Percentiles rank a stretch among this genome's conserved stretches.
phyloP scores from a whole-genome alignment of 1,284 basidiomycete species.

The Moesziomyces aphidis region DNA sequence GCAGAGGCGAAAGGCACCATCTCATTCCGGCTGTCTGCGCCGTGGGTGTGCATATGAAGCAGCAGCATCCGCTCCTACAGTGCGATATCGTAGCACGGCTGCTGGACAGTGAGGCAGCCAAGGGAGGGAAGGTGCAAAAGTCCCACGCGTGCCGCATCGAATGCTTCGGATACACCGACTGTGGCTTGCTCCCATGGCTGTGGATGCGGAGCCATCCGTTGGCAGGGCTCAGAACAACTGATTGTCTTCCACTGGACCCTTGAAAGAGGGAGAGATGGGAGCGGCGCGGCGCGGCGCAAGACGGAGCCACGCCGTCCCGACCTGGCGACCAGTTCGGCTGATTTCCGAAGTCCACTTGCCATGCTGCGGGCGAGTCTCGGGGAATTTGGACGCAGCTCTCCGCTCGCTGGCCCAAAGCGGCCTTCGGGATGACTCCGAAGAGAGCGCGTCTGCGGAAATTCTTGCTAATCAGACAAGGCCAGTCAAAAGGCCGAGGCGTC shows the following conservation, averaged over 20 bases:
- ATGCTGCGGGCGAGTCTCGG: slow-evolving; percentile 6
- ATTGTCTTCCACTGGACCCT: slow-evolving; percentile 4
- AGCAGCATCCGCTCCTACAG: no score
- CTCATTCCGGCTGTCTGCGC: no score
- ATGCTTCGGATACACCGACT: no score
- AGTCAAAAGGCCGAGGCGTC: not conserved
- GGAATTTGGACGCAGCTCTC: slow-evolving; percentile 11
- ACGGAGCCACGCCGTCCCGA: not conserved
- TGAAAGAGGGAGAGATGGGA: not conserved
- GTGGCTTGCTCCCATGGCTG: no score
- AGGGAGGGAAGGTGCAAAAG: no score
- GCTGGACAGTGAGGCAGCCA: no score
- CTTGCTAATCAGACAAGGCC: slow-evolving; percentile 13
- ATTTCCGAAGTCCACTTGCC: slow-evolving; percentile 1
- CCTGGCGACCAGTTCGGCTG: not conserved
- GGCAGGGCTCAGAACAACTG: no score
- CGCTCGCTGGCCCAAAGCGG: not conserved
- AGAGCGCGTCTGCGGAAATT: slow-evolving; percentile 2
- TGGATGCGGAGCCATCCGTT: no score
- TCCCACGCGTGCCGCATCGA: no score
- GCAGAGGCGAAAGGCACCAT: no score
- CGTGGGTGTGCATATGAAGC: no score
- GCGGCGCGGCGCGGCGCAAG: not conserved
- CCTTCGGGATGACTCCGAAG: slow-evolving; percentile 35
- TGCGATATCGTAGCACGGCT: no score